Percentiles rank a stretch among this genome's conserved stretches.
phyloP scores from a whole-genome alignment of 208 protist genomes.

The Acanthamoeba royreba region DNA sequence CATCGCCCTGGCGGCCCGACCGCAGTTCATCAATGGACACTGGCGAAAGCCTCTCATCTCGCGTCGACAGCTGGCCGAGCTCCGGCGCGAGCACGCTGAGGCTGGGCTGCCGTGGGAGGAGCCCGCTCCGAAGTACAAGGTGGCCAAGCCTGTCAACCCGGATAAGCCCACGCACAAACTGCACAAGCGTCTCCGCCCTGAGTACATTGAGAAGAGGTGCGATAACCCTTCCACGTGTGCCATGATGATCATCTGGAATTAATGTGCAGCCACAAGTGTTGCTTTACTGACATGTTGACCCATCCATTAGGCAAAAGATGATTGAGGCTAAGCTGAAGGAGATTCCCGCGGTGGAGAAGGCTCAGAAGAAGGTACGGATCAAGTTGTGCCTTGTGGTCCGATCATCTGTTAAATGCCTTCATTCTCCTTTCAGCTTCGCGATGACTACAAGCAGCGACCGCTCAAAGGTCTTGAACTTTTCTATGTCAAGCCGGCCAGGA shows the following conservation, averaged over 20 bases:
- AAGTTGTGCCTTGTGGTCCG: background rate
- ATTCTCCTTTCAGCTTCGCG: background rate
- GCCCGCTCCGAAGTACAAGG: background rate
- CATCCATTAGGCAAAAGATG: slow-evolving; percentile 22
- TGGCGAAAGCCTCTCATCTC: slow-evolving; percentile 41
- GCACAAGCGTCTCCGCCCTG: slow-evolving; percentile 25
- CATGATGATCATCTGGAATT: background rate
- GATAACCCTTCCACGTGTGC: background rate
- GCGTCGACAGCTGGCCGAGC: background rate
- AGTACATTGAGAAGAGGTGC: slow-evolving; percentile 20
- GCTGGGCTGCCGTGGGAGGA: background rate
- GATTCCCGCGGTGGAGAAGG: background rate
- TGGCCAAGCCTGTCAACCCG: background rate
- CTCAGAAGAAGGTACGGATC: slow-evolving; percentile 9
- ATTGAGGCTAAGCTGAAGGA: slow-evolving; percentile 42
- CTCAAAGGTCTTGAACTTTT: background rate
- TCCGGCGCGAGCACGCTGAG: background rate
- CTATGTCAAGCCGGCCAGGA: background rate
- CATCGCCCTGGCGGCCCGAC: background rate
- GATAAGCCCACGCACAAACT: background rate
- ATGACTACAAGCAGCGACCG: slow-evolving; percentile 9
- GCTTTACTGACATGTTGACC: background rate
- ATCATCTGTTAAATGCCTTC: background rate
- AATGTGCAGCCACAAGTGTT: background rate
- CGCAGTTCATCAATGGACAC: background rate